These are phyloP conservation scores for Trichaptum fuscoviolaceum DNA, from an alignment of 768 basidiomycete species.

Conservation along the genomic window DNA sequence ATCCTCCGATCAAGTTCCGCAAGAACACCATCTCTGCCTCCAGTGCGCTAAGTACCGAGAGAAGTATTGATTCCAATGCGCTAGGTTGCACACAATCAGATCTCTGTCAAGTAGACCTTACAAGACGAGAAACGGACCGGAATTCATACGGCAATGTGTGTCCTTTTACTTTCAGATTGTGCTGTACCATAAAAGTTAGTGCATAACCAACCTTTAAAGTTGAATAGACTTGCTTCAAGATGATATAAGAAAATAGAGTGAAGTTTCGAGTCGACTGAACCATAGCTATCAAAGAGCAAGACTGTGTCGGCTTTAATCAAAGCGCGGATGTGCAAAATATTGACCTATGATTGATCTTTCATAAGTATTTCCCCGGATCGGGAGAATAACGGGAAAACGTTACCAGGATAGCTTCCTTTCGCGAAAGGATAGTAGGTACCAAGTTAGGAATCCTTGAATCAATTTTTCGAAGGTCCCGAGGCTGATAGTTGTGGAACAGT, in stretches of 20 bases:
- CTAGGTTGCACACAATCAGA: slow-evolving; percentile 28
- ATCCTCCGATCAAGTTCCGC: slow-evolving; percentile 81
- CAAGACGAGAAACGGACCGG: slow-evolving; percentile 37
- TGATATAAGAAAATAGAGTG: slow-evolving; percentile 88
- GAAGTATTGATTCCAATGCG: slow-evolving; percentile 87
- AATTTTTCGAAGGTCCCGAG: slow-evolving; percentile 94
- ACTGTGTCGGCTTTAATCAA: slow-evolving; percentile 91
- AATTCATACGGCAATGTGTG: slow-evolving; percentile 83
- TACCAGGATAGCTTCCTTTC: slow-evolving; percentile 84
- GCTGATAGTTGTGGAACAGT: slow-evolving; percentile 40
- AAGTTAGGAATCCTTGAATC: slow-evolving; percentile 93
- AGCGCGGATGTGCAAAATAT: slow-evolving; percentile 91
- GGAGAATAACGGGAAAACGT: slow-evolving; percentile 23
- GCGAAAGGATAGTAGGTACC: slow-evolving; percentile 87
- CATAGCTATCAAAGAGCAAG: slow-evolving; percentile 88
- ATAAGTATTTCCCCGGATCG: slow-evolving; percentile 7
- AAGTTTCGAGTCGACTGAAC: slow-evolving; percentile 78
- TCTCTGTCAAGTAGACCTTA: slow-evolving; percentile 1
- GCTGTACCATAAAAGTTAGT: slow-evolving; percentile 36
- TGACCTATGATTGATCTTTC: slow-evolving; percentile 47
- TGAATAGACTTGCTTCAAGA: slow-evolving; percentile 53
- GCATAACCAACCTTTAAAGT: neutral
- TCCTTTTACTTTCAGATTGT: slow-evolving; percentile 73
- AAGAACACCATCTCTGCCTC: slow-evolving; percentile 97
- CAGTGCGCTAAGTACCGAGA: slow-evolving; percentile 86